Conservation (phyloP, 2,329 filamentous ascomycete species). For the Meredithiella fracta region DNA sequence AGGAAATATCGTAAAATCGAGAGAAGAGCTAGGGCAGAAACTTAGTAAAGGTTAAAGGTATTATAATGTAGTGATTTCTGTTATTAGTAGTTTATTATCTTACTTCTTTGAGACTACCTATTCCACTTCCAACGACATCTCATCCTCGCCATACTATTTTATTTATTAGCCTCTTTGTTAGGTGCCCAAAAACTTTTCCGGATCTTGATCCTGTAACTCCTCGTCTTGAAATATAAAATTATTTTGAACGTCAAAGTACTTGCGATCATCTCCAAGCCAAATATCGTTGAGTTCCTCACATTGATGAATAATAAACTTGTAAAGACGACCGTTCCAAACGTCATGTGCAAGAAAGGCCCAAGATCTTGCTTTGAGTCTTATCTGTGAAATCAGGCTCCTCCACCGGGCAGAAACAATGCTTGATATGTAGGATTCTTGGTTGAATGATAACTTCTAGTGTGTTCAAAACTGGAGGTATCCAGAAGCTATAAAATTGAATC, state of each 20-base stretch:
- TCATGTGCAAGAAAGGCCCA: constrained; percentile 3
- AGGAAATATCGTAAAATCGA: too few relatives aligned
- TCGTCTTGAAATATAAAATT: not conserved
- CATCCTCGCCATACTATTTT: not conserved
- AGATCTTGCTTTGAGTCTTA: not conserved
- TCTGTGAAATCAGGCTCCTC: not conserved
- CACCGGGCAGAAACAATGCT: too few relatives aligned
- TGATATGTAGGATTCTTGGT: too few relatives aligned
- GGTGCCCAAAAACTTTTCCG: not conserved
- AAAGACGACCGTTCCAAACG: constrained; percentile 5
- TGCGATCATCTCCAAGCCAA: not conserved
- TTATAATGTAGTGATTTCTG: too few relatives aligned
- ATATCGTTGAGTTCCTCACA: not conserved
- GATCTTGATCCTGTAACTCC: not conserved
- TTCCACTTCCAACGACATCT: not conserved
- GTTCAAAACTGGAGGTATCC: not conserved
- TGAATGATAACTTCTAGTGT: not conserved
- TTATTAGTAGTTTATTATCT: too few relatives aligned
- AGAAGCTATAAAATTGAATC: too few relatives aligned
- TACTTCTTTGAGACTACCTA: too few relatives aligned
- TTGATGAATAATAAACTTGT: not conserved
- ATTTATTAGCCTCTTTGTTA: too few relatives aligned
- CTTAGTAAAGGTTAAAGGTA: too few relatives aligned
- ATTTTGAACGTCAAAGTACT: not conserved
- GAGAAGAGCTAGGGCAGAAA: too few relatives aligned